These are phyloP conservation scores for Rhynchospora breviuscula DNA, from an alignment of 176 grass and related monocot species.

Conservation along the genomic window DNA sequence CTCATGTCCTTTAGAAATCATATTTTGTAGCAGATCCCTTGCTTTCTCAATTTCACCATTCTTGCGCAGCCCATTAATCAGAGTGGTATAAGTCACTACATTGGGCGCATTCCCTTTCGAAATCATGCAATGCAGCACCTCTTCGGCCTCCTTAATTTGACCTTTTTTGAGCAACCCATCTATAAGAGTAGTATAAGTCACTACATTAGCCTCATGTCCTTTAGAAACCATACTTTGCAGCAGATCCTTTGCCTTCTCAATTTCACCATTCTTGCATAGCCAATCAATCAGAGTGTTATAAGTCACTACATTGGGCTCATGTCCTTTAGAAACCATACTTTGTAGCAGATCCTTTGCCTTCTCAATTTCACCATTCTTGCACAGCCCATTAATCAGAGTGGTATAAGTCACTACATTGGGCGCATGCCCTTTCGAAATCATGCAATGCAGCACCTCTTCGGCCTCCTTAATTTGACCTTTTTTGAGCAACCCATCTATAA, in stretches of 20 bases:
- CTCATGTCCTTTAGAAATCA: background rate
- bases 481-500: too few species aligned
- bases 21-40: background rate
- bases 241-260: background rate
- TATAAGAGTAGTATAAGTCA: slow-evolving; percentile 7
- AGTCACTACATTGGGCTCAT: background rate
- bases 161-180: slow-evolving; percentile 1
- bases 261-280: background rate
- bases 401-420: background rate
- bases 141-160: background rate
- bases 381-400: background rate
- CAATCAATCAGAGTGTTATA: background rate
- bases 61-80: slow-evolving; percentile 4
- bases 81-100: background rate
- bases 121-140: background rate
- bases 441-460: too few species aligned
- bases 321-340: background rate
- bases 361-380: background rate
- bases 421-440: background rate
- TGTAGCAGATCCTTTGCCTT: background rate
- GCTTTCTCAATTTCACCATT: background rate
- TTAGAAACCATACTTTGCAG: background rate
- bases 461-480: too few species aligned
- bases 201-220: background rate
- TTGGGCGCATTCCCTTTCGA: background rate